Conservation (phyloP, 768 basidiomycete species). For the Amanita fuliginea region DNA sequence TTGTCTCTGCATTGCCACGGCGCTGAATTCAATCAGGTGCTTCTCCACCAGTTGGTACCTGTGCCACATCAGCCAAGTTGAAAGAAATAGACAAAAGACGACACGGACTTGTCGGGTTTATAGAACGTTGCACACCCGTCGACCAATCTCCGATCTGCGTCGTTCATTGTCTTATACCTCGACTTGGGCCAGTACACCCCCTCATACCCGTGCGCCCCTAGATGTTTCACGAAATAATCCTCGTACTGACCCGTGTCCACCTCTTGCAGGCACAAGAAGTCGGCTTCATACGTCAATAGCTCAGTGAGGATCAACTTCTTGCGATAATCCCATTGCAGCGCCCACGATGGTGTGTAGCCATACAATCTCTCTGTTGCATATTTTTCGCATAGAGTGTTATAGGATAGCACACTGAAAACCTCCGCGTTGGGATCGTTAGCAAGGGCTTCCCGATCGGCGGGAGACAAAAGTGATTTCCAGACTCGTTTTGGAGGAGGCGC, state of each 20-base stretch:
- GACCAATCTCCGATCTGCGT: constrained; percentile 74
- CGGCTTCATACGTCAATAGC: constrained; percentile 68
- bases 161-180: constrained; percentile 86
- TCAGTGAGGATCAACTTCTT: constrained; percentile 83
- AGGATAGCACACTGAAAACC: constrained; percentile 72
- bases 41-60: constrained; percentile 93
- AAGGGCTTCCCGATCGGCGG: constrained; percentile 47
- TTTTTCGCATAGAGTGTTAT: constrained; percentile 92
- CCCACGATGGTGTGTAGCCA: constrained; percentile 96
- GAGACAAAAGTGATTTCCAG: constrained; percentile 58
- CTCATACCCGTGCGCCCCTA: constrained; percentile 72
- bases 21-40: constrained; percentile 87
- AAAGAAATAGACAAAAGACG: constrained; percentile 4
- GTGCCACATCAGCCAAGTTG: constrained; percentile 7
- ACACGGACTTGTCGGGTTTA: constrained; percentile 73
- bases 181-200: constrained; percentile 90
- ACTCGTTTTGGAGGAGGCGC: constrained; percentile 68
- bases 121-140: constrained; percentile 98
- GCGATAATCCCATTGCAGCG: constrained; percentile 89
- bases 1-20: constrained; percentile 83
- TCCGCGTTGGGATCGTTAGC: constrained; percentile 59
- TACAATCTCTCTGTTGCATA: constrained; percentile 84
- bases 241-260: constrained; percentile 89
- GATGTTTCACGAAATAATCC: constrained; percentile 73
- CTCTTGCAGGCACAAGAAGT: constrained; percentile 93